Evolutionary conservation across 768 basidiomycete species (phyloP).

Genomic region (Ramaria sp.): DNA sequence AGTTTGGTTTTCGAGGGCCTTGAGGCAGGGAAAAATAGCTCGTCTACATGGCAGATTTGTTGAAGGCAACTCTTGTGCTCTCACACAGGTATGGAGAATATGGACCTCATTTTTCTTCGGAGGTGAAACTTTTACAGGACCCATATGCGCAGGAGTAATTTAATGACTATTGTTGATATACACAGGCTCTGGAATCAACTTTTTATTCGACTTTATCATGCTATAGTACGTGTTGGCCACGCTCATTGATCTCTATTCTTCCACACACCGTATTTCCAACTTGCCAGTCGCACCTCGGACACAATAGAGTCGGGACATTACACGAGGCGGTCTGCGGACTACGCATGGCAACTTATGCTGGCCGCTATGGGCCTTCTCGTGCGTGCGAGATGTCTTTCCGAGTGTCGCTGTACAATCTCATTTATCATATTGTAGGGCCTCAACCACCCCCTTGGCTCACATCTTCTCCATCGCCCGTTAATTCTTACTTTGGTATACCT

Average conservation of each 20-base stretch:
- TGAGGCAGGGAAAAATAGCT: conserved; percentile 35
- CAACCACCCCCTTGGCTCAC: conserved; percentile 49
- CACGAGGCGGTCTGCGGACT: conserved; percentile 51
- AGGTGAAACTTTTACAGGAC: conserved; percentile 26
- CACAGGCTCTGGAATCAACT: conserved; percentile 44
- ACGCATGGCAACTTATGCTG: conserved; percentile 63
- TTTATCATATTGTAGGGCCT: conserved; percentile 24
- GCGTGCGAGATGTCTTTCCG: conserved; percentile 19
- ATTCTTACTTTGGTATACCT: conserved; percentile 62
- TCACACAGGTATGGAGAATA: conserved; percentile 55
- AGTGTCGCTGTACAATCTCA: background rate
- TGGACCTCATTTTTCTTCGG: conserved; percentile 69
- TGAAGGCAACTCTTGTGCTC: background rate
- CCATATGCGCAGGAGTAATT: background rate
- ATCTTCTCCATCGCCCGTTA: conserved; percentile 53
- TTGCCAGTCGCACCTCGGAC: conserved; percentile 48
- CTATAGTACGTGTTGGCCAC: conserved; percentile 42
- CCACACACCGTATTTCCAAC: background rate
- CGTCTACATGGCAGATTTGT: background rate
- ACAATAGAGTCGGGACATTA: conserved; percentile 57
- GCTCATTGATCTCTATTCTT: background rate
- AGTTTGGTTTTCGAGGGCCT: conserved; percentile 33
- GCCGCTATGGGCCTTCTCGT: conserved; percentile 51
- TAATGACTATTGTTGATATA: background rate
- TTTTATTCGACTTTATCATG: conserved; percentile 60